phyloP scores from a whole-genome alignment of 2,329 filamentous ascomycete genomes.

The Cladosporium sp. region DNA sequence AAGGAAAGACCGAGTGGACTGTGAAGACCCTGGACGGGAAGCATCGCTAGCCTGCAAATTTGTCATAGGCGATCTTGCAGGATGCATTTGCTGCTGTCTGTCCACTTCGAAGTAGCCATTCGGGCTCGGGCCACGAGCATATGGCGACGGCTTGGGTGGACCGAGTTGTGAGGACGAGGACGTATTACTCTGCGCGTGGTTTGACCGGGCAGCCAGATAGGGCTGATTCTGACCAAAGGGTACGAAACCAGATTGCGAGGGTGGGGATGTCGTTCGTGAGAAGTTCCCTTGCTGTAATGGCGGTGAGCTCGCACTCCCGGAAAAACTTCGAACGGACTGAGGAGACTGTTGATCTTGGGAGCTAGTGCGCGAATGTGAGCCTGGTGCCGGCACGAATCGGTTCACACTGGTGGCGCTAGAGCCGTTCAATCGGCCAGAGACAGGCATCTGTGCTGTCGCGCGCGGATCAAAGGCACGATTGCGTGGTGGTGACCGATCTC shows the following conservation, averaged over 20 bases:
- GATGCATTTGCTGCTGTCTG: neutral
- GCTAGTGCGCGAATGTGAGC: conserved; percentile 2
- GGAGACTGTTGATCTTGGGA: conserved; percentile 1
- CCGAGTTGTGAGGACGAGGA: conserved; percentile 11
- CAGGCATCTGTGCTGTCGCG: neutral
- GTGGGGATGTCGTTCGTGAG: conserved; percentile 5
- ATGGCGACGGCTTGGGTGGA: conserved; percentile 7
- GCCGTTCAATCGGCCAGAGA: conserved; percentile 15
- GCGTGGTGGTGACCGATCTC: conserved; percentile 25
- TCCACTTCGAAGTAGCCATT: conserved; percentile 9
- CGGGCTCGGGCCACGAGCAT: conserved; percentile 12
- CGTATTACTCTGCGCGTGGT: neutral
- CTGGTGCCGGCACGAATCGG: conserved; percentile 1
- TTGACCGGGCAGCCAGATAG: neutral
- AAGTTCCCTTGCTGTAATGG: neutral
- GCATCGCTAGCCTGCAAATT: neutral
- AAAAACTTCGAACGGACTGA: neutral
- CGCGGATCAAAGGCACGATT: conserved; percentile 17
- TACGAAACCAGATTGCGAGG: neutral
- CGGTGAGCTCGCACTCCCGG: neutral
- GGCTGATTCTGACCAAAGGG: neutral
- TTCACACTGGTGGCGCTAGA: conserved; percentile 20
- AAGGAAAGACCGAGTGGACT: conserved; percentile 10
- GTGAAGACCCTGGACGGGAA: conserved; percentile 8
- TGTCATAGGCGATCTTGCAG: neutral